These are phyloP conservation scores for Trichoderma arundinaceum DNA, from an alignment of 2,329 filamentous ascomycete species.

Conservation along the genomic window DNA sequence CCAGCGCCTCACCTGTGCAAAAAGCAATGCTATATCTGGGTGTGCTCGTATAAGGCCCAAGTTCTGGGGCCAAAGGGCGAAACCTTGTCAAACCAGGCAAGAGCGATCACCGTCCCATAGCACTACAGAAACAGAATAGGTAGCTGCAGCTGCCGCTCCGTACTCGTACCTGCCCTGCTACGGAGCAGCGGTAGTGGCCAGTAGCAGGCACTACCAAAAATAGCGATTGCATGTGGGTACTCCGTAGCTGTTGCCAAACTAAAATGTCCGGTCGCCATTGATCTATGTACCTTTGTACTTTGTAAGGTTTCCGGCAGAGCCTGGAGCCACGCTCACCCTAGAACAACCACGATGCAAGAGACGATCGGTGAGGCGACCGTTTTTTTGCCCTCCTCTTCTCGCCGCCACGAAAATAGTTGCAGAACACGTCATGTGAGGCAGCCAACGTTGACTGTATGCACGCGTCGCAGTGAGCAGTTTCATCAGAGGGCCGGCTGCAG, in stretches of 20 bases:
- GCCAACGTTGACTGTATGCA: neutral
- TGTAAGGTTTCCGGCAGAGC: too few relatives aligned
- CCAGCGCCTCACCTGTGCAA: neutral
- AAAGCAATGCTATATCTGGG: neutral
- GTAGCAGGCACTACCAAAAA: conserved; percentile 19
- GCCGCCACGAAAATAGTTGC: neutral
- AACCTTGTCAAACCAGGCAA: conserved; percentile 12
- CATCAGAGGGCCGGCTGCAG: conserved; percentile 1
- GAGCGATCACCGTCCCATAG: conserved; percentile 8
- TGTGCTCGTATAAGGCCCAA: conserved; percentile 29
- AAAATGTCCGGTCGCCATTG: conserved; percentile 7
- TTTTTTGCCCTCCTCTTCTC: neutral
- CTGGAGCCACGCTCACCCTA: conserved; percentile 20
- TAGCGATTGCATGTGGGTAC: conserved; percentile 18
- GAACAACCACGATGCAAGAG: neutral
- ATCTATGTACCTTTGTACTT: neutral
- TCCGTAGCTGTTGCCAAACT: neutral
- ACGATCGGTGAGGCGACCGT: neutral
- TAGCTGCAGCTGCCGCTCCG: neutral
- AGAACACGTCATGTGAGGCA: conserved; percentile 30
- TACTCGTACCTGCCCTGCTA: conserved; percentile 1
- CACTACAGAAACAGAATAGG: conserved; percentile 3
- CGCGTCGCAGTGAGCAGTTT: conserved; percentile 2
- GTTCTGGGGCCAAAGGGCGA: neutral
- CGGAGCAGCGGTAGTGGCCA: neutral